Evolutionary conservation across 257 asterid species (phyloP), one percentile per base, ranked within the genome.

Genomic region (Fraxinus anomala): DNA sequence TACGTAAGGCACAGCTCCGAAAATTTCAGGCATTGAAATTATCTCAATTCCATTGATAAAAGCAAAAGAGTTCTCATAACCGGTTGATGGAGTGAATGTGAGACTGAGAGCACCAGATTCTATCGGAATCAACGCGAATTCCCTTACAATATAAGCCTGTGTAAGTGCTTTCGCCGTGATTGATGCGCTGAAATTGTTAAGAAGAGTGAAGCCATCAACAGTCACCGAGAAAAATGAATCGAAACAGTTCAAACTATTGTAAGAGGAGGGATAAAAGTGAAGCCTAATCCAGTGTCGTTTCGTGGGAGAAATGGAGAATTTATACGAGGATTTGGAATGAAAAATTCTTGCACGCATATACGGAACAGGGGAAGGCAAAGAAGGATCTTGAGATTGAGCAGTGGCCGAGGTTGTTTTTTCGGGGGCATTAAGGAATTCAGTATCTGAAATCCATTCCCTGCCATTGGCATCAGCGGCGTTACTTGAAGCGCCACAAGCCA

Each of bases 271-370:
- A 67, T 87, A 87, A 74, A 87, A 87, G 77, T 87, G 86, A 78
- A 87, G 87, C 37, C 87, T 75, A 51, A 87, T 76, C 83, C 82
- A 87, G 31, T 87, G 86, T 33, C 90, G 84, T 21, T 56, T 33
- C 17, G 28, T 39, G 0, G 89, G 74, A 40, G 86, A 80, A 77
- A 82, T 33, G 0, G 73, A 24, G 75, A 87, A 82, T 6, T 67
- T 36, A 63, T 85, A 85, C 0, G 82, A 19, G 63, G 89, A 73
- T 79, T 82, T 75, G 37, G 70, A 36, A 56, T 66, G 49, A 73
- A 87, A 85, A 19, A 87, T 26, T 31, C 90, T 84, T 14, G 88
- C 88, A 19, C 83, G 81, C 90, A 84, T 84, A 73, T 84, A 87
- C 0, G 90, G 90, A 14, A 82, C 28, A 39, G n/a, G 39, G 17